Percentiles rank a stretch among this genome's conserved stretches.
Evolutionary conservation across 805 yeast species (phyloP).

Genomic region (Saccharomycopsis microspora): DNA sequence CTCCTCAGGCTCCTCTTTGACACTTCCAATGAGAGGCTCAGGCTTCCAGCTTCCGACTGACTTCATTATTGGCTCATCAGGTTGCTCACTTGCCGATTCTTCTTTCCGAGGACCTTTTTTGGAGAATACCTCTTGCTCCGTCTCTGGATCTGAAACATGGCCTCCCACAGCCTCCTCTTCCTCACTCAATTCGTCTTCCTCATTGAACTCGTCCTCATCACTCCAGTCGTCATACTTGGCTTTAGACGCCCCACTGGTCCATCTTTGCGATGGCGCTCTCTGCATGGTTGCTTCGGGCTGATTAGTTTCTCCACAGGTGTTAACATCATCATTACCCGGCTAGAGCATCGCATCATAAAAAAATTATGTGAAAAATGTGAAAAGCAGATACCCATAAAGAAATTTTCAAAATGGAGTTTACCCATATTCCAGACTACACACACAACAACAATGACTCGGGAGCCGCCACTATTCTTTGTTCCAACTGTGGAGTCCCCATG

Average conservation of each 20-base stretch:
- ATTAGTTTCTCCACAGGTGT: too few species aligned
- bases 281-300: too few species aligned
- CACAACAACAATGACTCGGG: constrained; percentile 8
- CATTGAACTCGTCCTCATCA: constrained; percentile 4
- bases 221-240: constrained; percentile 11
- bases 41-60: not conserved
- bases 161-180: constrained; percentile 2
- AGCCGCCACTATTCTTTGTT: constrained; percentile 85
- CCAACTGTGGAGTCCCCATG: constrained; percentile 97
- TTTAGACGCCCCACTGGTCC: constrained; percentile 3
- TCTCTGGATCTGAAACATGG: too few species aligned
- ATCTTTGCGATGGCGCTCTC: constrained; percentile 12
- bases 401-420: constrained; percentile 11
- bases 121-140: not conserved
- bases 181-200: constrained; percentile 1
- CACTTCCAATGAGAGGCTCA: too few species aligned
- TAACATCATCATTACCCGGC: too few species aligned
- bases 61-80: not conserved
- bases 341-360: too few species aligned
- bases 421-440: constrained; percentile 13
- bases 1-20: too few species aligned
- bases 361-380: too few species aligned
- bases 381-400: too few species aligned
- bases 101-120: not conserved
- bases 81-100: not conserved